These are phyloP conservation scores for Pelargonium nanum DNA, from an alignment of 345 rosid species.

Conservation along the genomic window DNA sequence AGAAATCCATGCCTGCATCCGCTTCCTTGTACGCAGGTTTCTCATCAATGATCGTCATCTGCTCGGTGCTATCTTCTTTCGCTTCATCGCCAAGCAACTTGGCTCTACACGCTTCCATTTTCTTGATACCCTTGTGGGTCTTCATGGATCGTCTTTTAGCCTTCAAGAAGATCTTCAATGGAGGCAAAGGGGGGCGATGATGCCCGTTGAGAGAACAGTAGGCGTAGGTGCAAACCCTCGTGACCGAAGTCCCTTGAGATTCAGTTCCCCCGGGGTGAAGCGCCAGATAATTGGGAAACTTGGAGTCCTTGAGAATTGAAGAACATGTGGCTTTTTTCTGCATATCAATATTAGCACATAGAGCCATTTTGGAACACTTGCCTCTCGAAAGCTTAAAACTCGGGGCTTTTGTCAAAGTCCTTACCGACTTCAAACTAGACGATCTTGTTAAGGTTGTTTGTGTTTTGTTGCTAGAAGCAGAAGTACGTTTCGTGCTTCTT, in stretches of 20 bases:
- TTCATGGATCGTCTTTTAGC: constrained; percentile 51
- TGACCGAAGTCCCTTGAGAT: constrained; percentile 63
- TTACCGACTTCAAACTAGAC: constrained; percentile 43
- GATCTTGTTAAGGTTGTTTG: constrained; percentile 27
- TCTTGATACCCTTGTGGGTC: constrained; percentile 40
- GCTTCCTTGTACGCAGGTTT: constrained; percentile 6
- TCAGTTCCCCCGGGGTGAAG: constrained; percentile 57
- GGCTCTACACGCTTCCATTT: no score
- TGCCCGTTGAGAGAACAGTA: constrained; percentile 94
- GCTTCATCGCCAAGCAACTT: constrained; percentile 24
- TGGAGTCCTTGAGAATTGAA: constrained; percentile 75
- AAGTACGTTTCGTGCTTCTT: constrained; percentile 15
- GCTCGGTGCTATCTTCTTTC: constrained; percentile 11
- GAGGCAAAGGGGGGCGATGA: constrained; percentile 56
- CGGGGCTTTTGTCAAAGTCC: constrained; percentile 52
- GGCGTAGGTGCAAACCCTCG: constrained; percentile 69
- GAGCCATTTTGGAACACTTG: constrained; percentile 32
- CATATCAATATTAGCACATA: constrained; percentile 31
- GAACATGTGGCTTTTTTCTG: constrained; percentile 86
- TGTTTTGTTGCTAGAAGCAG: constrained; percentile 20
- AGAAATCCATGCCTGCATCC: constrained; percentile 19
- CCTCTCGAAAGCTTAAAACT: constrained; percentile 53
- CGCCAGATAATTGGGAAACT: constrained; percentile 58
- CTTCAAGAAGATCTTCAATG: constrained; percentile 61
- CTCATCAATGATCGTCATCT: constrained; percentile 1